Percentiles rank a stretch among this genome's conserved stretches.
phyloP scores from a whole-genome alignment of 2,329 filamentous ascomycete species.

The Fonsecaea multimorphosa region DNA sequence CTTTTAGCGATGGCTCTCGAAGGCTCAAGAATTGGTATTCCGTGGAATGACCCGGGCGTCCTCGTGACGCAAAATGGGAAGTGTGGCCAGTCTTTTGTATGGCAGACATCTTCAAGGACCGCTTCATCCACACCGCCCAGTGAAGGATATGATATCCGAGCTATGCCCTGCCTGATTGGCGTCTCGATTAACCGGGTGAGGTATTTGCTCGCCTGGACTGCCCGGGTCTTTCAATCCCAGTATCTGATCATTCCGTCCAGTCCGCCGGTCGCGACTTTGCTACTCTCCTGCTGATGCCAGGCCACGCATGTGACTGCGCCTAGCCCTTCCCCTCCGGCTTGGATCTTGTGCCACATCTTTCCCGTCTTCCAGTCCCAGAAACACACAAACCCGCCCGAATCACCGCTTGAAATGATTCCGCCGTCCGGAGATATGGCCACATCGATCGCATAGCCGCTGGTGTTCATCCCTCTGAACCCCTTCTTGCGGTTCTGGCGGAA shows the following conservation, averaged over 20 bases:
- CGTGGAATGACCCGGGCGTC: neutral
- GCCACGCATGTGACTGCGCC: conserved; percentile 74
- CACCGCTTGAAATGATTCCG: conserved; percentile 85
- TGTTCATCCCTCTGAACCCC: conserved; percentile 93
- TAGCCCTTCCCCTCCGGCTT: conserved; percentile 66
- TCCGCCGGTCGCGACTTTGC: conserved; percentile 89
- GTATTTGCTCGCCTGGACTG: neutral
- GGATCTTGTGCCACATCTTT: conserved; percentile 97
- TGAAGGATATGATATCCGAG: neutral
- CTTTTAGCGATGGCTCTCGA: neutral
- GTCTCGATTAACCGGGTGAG: neutral
- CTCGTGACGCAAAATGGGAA: too few species aligned
- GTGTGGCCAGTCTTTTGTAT: too few species aligned
- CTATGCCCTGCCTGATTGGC: neutral
- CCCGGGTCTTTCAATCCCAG: conserved; percentile 71
- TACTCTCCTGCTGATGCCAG: conserved; percentile 98
- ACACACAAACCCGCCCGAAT: conserved; percentile 85
- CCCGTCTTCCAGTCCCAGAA: conserved; percentile 99
- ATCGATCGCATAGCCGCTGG: conserved; percentile 90
- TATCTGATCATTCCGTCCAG: conserved; percentile 87
- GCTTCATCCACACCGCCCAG: neutral
- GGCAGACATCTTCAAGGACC: neutral
- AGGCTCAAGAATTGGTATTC: neutral
- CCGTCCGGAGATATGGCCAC: conserved; percentile 88
- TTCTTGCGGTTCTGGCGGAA: conserved; percentile 98